Conservation (phyloP, 2,329 filamentous ascomycete species). For the Alternaria triticina region DNA sequence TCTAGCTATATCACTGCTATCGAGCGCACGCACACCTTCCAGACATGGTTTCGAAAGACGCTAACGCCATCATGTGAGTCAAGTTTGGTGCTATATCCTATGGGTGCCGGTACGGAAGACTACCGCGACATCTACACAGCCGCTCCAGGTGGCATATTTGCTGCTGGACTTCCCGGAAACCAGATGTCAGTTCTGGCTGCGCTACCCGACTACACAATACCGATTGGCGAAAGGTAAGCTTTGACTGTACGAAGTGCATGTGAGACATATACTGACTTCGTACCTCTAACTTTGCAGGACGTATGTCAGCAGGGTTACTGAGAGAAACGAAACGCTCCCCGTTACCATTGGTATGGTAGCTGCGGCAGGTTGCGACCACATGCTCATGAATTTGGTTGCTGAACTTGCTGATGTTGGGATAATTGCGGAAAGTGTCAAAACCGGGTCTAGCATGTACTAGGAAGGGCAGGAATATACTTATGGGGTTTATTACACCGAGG, state of each 20-base stretch:
- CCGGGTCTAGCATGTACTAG: slow-evolving; percentile 11
- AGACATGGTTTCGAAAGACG: slow-evolving; percentile 8
- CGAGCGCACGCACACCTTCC: slow-evolving; percentile 3
- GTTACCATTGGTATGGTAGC: slow-evolving; percentile 19
- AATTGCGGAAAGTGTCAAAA: slow-evolving; percentile 12
- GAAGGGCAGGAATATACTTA: background rate
- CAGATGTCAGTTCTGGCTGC: slow-evolving; percentile 14
- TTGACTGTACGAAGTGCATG: background rate
- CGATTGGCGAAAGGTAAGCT: slow-evolving; percentile 10
- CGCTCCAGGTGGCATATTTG: slow-evolving; percentile 6
- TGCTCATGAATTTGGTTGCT: slow-evolving; percentile 17
- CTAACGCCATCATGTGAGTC: slow-evolving; percentile 16
- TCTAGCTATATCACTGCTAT: slow-evolving; percentile 10
- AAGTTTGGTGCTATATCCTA: slow-evolving; percentile 14
- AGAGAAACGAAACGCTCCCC: slow-evolving; percentile 17
- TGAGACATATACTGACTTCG: background rate
- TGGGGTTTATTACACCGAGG: background rate
- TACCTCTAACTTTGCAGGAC: background rate
- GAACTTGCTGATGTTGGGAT: slow-evolving; percentile 13
- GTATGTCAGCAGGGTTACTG: slow-evolving; percentile 9
- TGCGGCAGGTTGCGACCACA: slow-evolving; percentile 16
- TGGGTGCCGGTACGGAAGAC: slow-evolving; percentile 11
- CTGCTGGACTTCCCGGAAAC: slow-evolving; percentile 5
- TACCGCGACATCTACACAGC: slow-evolving; percentile 10
- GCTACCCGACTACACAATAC: slow-evolving; percentile 13